Base-by-base conservation (phyloP, 306 rosid species). In the Rosa chinensis region DNA sequence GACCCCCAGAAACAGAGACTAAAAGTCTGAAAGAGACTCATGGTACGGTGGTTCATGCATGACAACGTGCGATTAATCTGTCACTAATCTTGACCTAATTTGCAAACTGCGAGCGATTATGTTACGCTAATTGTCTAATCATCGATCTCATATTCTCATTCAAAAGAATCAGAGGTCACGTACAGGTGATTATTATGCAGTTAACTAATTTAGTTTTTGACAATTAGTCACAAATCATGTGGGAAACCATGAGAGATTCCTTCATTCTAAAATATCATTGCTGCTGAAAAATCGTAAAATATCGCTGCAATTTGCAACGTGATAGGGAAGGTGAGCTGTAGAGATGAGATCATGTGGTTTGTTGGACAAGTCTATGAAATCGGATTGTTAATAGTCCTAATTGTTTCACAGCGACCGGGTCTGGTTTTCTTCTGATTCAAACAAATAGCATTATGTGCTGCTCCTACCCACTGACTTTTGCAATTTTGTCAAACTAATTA, bases 191-290 rank as follows among this genome's bases (percentile, higher is more conserved):
- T 13, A 40, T 9, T 13, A 40, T 9, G 63, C 3, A 13, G 25
- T 75, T 72, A 5, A 76, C 42, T 62, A 76, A 81, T 17, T 53
- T 67, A 68, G 23, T 20, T 44, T 80, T 84, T 71, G 71, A 76
- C 61, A 45, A 63, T 74, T 78, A 18, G 71, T 66, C 63, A 25
- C 79, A 44, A 48, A 66, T 73, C 71, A 77, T 55, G 74, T 83
- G 80, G 72, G 80, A 69, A 79, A 69, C 55, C n/a, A 66, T 6
- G 39, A 74, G 81, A 61, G 80, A 79, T 79, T 75, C 80, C 75
- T 6, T 32, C 12, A 2, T 47, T 32, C 59, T 35, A 44, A 23
- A 55, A 16, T 25, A 48, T 59, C 62, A 61, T 79, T 45, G 39
- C 37, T 23, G 55, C n/a, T 21, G 45, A 70, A 62, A 25, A 13